Conservation (phyloP, 2,329 filamentous ascomycete genomes). For the Botrytis fabae region DNA sequence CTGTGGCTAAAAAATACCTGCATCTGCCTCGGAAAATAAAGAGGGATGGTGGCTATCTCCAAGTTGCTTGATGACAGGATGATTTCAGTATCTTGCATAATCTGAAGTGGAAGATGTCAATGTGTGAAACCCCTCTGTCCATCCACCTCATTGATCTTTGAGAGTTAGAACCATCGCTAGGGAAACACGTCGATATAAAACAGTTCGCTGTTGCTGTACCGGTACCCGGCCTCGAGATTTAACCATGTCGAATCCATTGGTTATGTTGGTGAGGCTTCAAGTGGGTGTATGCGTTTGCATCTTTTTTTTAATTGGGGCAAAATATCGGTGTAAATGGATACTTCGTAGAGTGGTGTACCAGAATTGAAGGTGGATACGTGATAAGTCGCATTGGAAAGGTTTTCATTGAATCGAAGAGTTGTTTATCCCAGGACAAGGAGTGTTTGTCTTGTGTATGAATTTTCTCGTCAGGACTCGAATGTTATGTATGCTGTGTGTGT, state of each 20-base stretch:
- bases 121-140: constrained; percentile 8
- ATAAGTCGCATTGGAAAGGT: constrained; percentile 2
- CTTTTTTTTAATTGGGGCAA: constrained; percentile 24
- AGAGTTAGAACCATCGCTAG: constrained; percentile 11
- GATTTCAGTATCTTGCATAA: background rate
- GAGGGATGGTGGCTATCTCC: background rate
- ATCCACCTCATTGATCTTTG: constrained; percentile 22
- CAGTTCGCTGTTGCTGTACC: constrained; percentile 18
- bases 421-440: constrained; percentile 1
- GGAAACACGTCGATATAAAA: constrained; percentile 24
- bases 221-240: background rate
- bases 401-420: background rate
- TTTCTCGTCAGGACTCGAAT: background rate
- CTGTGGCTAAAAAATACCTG: constrained; percentile 13
- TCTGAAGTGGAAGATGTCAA: constrained; percentile 14
- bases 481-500: background rate
- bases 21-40: constrained; percentile 3
- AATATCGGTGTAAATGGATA: constrained; percentile 24
- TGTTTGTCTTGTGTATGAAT: background rate
- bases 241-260: constrained; percentile 5
- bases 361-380: constrained; percentile 19
- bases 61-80: constrained; percentile 7
- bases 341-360: constrained; percentile 9
- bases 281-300: constrained; percentile 25
- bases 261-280: constrained; percentile 18